Conservation (phyloP, 2,329 filamentous ascomycete species). For the Tothia fuscella region DNA sequence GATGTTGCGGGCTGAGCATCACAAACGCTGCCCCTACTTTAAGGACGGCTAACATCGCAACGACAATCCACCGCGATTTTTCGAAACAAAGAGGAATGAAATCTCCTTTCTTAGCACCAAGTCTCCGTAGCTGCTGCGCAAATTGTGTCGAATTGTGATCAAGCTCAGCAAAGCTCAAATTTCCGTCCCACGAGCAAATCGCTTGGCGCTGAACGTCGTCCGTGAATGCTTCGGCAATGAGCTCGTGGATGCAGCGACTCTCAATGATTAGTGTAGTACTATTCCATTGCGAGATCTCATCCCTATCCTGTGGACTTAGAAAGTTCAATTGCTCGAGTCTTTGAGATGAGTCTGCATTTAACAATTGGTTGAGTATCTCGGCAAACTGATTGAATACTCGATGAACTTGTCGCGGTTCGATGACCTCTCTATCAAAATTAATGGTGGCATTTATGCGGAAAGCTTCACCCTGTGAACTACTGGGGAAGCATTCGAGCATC, state of each 20-base stretch:
- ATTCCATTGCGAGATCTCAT: background rate
- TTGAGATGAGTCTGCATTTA: background rate
- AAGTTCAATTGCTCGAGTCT: background rate
- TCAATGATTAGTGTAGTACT: background rate
- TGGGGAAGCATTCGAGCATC: too few species aligned
- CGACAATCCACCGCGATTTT: constrained; percentile 74
- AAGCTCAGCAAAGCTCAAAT: constrained; percentile 54
- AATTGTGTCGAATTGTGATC: constrained; percentile 43
- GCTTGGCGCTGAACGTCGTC: background rate
- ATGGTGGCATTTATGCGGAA: background rate
- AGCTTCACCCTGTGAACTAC: too few species aligned
- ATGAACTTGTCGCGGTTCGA: background rate
- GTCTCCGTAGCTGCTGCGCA: constrained; percentile 45
- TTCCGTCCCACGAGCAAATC: constrained; percentile 18
- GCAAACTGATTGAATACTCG: background rate
- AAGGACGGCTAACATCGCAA: constrained; percentile 67
- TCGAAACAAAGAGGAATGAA: constrained; percentile 70
- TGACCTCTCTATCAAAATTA: too few species aligned
- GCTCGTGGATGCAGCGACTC: background rate
- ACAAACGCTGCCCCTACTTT: constrained; percentile 75
- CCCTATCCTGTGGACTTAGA: background rate
- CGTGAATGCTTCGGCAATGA: background rate
- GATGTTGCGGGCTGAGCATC: constrained; percentile 64
- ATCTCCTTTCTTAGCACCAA: constrained; percentile 40
- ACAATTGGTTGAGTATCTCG: background rate